Conservation (phyloP, 306 rosid genomes). For the Vigna reflexopilosa region DNA sequence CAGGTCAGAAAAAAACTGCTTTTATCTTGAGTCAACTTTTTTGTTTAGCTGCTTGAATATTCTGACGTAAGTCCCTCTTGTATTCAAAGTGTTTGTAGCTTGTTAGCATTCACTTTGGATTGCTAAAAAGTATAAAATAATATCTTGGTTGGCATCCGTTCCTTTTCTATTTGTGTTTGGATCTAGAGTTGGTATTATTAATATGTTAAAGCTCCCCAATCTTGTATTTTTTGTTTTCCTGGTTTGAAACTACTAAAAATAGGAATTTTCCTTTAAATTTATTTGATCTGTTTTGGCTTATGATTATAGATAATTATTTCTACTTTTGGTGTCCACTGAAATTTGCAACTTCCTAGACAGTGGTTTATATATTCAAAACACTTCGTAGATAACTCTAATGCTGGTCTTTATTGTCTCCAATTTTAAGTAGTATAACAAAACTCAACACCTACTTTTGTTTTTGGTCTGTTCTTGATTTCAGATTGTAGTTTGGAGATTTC, state of each 20-base stretch:
- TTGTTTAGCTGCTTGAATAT: constrained; percentile 25
- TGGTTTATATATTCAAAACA: constrained; percentile 18
- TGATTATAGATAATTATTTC: constrained; percentile 9
- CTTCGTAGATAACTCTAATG: not conserved
- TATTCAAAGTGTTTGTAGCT: constrained; percentile 8
- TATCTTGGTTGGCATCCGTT: constrained; percentile 23
- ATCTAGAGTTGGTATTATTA: not conserved
- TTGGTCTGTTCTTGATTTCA: constrained; percentile 51
- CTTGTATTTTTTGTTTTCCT: constrained; percentile 10
- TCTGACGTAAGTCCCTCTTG: constrained; percentile 33
- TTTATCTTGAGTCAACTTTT: constrained; percentile 22
- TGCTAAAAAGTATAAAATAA: constrained; percentile 6
- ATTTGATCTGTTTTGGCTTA: constrained; percentile 1
- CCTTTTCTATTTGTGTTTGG: constrained; percentile 34
- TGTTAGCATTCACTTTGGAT: constrained; percentile 14
- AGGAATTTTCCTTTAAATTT: constrained; percentile 5
- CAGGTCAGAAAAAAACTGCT: constrained; percentile 67
- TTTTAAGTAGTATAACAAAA: constrained; percentile 32
- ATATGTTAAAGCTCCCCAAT: constrained; percentile 12
- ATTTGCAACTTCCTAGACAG: constrained; percentile 7
- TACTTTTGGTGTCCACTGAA: constrained; percentile 32
- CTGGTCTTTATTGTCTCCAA: constrained; percentile 24
- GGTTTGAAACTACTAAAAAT: constrained; percentile 16
- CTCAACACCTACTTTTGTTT: constrained; percentile 22
- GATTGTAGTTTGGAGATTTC: constrained; percentile 96